Conservation (phyloP, 2,329 filamentous ascomycete genomes). For the Penicillium verrucosum region DNA sequence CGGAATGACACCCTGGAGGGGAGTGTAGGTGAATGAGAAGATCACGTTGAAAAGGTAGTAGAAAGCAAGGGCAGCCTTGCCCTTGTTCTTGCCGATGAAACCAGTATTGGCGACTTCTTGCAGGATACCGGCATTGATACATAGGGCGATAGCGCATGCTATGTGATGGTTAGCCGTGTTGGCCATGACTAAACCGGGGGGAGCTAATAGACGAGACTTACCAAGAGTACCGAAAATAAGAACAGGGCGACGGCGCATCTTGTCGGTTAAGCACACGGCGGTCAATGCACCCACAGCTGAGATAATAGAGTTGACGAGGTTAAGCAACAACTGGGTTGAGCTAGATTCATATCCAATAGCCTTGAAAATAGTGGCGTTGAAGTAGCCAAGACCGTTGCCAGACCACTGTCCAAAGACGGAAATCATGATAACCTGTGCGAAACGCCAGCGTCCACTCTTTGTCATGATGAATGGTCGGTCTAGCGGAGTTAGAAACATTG, state of each 20-base stretch:
- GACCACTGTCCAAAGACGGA: constrained; percentile 53
- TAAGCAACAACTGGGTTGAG: constrained; percentile 45
- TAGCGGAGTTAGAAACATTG: constrained; percentile 8
- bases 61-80: constrained; percentile 45
- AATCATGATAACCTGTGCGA: constrained; percentile 51
- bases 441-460: constrained; percentile 50
- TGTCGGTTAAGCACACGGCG: constrained; percentile 46
- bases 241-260: constrained; percentile 49
- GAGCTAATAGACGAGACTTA: not conserved
- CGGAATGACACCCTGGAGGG: constrained; percentile 49
- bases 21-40: constrained; percentile 52
- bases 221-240: constrained; percentile 46
- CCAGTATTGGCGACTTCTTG: constrained; percentile 33
- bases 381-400: constrained; percentile 52
- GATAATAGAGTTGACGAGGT: constrained; percentile 48
- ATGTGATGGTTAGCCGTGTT: constrained; percentile 3
- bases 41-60: constrained; percentile 52
- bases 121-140: constrained; percentile 48
- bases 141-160: constrained; percentile 43
- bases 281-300: constrained; percentile 47
- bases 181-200: too few species aligned
- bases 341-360: constrained; percentile 26
- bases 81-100: constrained; percentile 38
- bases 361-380: constrained; percentile 50
- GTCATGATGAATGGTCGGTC: constrained; percentile 46